Evolutionary conservation across 345 rosid species (phyloP).

Genomic region (Moringa oleifera): DNA sequence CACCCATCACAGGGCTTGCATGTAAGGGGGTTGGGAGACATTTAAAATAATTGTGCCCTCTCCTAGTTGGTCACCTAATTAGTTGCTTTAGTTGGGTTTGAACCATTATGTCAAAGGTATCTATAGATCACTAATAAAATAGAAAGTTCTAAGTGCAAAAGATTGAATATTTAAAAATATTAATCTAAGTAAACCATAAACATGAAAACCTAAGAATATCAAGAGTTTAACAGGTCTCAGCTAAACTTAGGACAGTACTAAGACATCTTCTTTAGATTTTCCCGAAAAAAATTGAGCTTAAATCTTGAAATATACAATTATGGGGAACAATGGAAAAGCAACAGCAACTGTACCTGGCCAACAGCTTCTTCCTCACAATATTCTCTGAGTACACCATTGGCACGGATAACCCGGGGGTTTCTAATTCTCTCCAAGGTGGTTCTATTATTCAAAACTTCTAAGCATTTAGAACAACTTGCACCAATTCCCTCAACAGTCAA

Average conservation of each 20-base stretch:
- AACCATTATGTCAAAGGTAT: too few relatives aligned
- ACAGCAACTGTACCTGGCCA: constrained; percentile 62
- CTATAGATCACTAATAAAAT: too few relatives aligned
- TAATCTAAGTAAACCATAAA: not conserved
- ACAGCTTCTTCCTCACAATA: constrained; percentile 85
- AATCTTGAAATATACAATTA: not conserved
- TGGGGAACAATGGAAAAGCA: not conserved
- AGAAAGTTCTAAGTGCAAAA: too few relatives aligned
- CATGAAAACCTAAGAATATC: not conserved
- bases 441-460: constrained; percentile 67
- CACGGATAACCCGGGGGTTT: constrained; percentile 83
- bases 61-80: too few relatives aligned
- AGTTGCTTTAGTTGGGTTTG: too few relatives aligned
- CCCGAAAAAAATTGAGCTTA: not conserved
- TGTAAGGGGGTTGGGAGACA: not conserved
- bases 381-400: constrained; percentile 73
- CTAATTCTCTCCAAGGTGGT: constrained; percentile 66
- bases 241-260: not conserved
- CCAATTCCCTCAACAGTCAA: constrained; percentile 94
- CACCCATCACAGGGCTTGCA: too few relatives aligned
- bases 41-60: too few relatives aligned
- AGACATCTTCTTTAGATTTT: not conserved
- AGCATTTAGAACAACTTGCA: constrained; percentile 87
- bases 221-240: not conserved
- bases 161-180: too few relatives aligned